Conservation (phyloP, 2,329 filamentous ascomycete genomes). For the Lomentospora prolificans region DNA sequence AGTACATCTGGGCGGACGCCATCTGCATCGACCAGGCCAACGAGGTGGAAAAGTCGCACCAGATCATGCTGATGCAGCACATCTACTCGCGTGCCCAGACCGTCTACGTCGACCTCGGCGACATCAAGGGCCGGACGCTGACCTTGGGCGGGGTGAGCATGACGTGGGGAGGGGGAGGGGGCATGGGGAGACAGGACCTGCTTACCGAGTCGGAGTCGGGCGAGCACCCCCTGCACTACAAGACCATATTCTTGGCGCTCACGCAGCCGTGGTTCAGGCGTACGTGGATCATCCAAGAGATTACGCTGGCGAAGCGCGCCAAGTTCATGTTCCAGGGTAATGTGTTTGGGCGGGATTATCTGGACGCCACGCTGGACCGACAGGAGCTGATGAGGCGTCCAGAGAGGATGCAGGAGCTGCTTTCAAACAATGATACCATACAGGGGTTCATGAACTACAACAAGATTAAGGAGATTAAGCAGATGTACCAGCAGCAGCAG, state of each 20-base stretch:
- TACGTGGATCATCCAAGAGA: conserved; percentile 15
- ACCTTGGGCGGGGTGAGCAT: neutral
- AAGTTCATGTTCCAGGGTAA: conserved; percentile 6
- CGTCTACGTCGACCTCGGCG: neutral
- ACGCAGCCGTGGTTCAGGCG: conserved; percentile 12
- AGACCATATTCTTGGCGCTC: neutral
- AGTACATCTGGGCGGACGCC: conserved; percentile 12
- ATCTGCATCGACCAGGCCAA: conserved; percentile 18
- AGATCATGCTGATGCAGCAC: conserved; percentile 17
- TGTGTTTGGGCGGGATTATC: neutral
- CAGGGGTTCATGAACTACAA: conserved; percentile 5
- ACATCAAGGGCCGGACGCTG: neutral
- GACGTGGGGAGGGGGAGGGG: neutral
- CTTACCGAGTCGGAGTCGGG: neutral
- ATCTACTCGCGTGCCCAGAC: conserved; percentile 14
- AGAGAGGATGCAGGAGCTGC: neutral
- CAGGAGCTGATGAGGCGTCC: neutral
- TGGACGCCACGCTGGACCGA: neutral
- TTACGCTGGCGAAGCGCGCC: conserved; percentile 10
- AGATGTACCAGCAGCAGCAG: neutral
- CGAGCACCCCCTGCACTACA: neutral
- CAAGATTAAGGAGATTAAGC: neutral
- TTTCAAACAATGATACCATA: neutral
- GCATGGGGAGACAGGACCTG: neutral
- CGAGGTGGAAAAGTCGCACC: conserved; percentile 14